phyloP scores from a whole-genome alignment of 108 stramenopile species.

The Fragilaria radians region DNA sequence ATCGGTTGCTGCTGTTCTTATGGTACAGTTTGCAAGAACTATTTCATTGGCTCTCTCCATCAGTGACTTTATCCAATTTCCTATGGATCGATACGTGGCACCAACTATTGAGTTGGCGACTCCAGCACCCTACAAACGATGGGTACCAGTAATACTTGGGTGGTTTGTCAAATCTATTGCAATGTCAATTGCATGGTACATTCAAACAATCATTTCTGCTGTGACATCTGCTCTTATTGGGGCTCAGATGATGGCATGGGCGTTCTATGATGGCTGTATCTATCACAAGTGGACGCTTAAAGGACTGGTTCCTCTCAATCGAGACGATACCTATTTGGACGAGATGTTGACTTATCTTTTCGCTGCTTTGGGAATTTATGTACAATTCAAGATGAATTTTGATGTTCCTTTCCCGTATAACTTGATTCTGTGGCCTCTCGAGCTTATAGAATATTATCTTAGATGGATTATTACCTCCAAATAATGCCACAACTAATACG shows the following conservation, averaged over 20 bases:
- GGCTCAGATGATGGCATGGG: conserved; percentile 82
- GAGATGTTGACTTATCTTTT: conserved; percentile 79
- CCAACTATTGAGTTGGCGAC: conserved; percentile 56
- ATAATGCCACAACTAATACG: too few species aligned
- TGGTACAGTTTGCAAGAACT: conserved; percentile 80
- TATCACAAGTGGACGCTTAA: conserved; percentile 29
- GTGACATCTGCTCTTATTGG: conserved; percentile 84
- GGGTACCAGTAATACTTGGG: conserved; percentile 60
- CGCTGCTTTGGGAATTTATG: conserved; percentile 77
- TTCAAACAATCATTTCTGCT: conserved; percentile 84
- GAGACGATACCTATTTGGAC: conserved; percentile 66
- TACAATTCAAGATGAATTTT: conserved; percentile 73
- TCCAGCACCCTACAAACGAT: conserved; percentile 80
- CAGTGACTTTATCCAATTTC: conserved; percentile 62
- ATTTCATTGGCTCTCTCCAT: conserved; percentile 84
- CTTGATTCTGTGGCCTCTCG: conserved; percentile 73
- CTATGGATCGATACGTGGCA: conserved; percentile 52
- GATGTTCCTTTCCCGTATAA: conserved; percentile 83
- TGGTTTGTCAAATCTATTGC: conserved; percentile 68
- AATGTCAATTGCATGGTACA: conserved; percentile 86
- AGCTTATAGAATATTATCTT: conserved; percentile 31
- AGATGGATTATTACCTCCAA: conserved; percentile 18
- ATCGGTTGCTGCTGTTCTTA: conserved; percentile 86
- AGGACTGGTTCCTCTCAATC: conserved; percentile 51
- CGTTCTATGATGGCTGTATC: conserved; percentile 35